phyloP scores from a whole-genome alignment of 495 filamentous ascomycete species.

The Hapsidospora chrysogenum region DNA sequence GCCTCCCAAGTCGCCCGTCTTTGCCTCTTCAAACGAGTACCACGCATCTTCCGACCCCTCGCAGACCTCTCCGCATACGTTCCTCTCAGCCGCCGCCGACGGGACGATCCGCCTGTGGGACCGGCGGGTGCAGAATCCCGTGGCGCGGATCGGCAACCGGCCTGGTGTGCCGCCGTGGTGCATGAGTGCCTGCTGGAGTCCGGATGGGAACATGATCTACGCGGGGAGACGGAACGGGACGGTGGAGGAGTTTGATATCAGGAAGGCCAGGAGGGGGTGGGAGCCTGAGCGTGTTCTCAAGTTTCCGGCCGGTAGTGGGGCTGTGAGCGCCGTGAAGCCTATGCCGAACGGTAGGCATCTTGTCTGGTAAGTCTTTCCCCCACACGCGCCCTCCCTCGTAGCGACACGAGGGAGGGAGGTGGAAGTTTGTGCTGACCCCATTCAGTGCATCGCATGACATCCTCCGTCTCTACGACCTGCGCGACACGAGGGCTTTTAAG shows the following conservation, averaged over 20 bases:
- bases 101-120: conserved; percentile 88
- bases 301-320: conserved; percentile 76
- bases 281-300: conserved; percentile 68
- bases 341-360: conserved; percentile 93
- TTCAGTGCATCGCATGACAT: conserved; percentile 82
- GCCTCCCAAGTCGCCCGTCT: conserved; percentile 1
- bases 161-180: conserved; percentile 82
- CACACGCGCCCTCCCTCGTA: neutral
- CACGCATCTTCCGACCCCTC: conserved; percentile 16
- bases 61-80: conserved; percentile 48
- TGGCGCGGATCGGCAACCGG: conserved; percentile 58
- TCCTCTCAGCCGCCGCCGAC: conserved; percentile 75
- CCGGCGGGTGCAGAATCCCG: conserved; percentile 53
- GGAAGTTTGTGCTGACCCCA: neutral
- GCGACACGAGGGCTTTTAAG: conserved; percentile 43
- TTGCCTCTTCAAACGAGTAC: conserved; percentile 2
- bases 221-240: conserved; percentile 84
- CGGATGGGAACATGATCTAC: conserved; percentile 90
- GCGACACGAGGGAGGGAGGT: too few species aligned
- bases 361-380: conserved; percentile 45
- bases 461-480: conserved; percentile 77
- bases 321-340: conserved; percentile 68
- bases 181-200: conserved; percentile 95
- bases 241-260: conserved; percentile 84
- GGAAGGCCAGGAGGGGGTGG: conserved; percentile 49